A percentile compares a stretch with the other conserved stretches of the same genome.
Conservation (phyloP, 306 rosid genomes). For the Ziziphus jujuba region DNA sequence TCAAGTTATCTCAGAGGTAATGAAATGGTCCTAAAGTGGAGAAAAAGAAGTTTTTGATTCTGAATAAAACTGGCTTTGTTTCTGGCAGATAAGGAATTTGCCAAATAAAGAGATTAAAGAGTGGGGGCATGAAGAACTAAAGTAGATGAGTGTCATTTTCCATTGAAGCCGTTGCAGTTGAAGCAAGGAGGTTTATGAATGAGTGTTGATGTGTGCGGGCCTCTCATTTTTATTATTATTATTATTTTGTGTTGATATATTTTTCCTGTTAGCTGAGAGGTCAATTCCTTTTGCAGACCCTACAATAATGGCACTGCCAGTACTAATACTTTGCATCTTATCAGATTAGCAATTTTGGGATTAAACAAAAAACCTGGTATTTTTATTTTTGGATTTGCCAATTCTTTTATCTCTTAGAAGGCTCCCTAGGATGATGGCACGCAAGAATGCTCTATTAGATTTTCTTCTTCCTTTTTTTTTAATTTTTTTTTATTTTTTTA, state of each 20-base stretch:
- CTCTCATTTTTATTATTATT: constrained; percentile 23
- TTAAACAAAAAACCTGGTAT: not conserved
- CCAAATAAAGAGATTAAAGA: constrained; percentile 17
- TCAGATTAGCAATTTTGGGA: constrained; percentile 14
- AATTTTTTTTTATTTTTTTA: too few species aligned
- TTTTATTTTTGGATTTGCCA: too few species aligned
- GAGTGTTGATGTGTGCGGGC: constrained; percentile 28
- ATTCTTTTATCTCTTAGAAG: too few species aligned
- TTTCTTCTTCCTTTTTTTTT: too few species aligned
- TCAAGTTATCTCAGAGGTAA: too few species aligned
- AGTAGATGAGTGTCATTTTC: constrained; percentile 48
- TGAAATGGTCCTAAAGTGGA: not conserved
- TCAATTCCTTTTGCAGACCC: constrained; percentile 44
- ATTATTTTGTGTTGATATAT: constrained; percentile 22
- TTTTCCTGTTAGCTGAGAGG: constrained; percentile 37
- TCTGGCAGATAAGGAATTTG: constrained; percentile 3
- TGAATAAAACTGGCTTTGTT: not conserved
- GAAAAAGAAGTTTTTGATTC: not conserved
- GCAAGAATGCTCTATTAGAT: too few species aligned
- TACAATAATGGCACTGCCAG: constrained; percentile 29
- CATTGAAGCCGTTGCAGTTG: constrained; percentile 31
- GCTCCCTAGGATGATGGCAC: too few species aligned
- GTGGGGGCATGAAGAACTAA: constrained; percentile 23
- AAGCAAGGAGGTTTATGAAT: constrained; percentile 41
- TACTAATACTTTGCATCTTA: constrained; percentile 11